Percentiles rank a stretch among this genome's conserved stretches.
Evolutionary conservation across 352 stramenopile genomes (phyloP).

Genomic region (Paralagenidium karlingii): DNA sequence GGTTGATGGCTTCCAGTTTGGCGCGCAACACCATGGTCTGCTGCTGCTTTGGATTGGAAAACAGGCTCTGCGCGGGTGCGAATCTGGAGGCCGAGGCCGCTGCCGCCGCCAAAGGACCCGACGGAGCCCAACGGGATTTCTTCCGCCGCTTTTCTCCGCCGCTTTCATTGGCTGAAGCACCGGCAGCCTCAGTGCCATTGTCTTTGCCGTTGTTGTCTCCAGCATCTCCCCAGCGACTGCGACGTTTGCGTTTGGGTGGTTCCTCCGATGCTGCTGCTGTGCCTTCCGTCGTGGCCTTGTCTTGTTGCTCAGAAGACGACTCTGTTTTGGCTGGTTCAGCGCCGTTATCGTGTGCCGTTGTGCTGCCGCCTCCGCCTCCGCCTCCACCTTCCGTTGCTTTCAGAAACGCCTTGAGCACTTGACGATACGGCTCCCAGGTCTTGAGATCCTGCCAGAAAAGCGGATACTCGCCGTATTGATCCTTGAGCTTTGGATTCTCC

Average conservation of each 20-base stretch:
- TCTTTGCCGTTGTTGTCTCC: constrained; percentile 4
- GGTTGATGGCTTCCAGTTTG: constrained; percentile 59
- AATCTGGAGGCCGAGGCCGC: constrained; percentile 25
- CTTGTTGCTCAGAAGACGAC: neutral
- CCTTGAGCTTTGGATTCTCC: constrained; percentile 35
- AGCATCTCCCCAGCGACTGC: constrained; percentile 79
- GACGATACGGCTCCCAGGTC: constrained; percentile 87
- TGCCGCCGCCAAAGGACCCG: constrained; percentile 18
- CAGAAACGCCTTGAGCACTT: constrained; percentile 86
- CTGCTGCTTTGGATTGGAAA: too few relatives aligned
- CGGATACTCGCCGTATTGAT: constrained; percentile 86
- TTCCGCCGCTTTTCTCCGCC: constrained; percentile 51
- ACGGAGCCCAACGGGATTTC: constrained; percentile 69
- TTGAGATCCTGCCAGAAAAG: constrained; percentile 93
- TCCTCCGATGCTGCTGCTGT: constrained; percentile 13
- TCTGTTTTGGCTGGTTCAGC: neutral
- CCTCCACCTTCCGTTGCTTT: constrained; percentile 40
- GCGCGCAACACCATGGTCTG: constrained; percentile 57
- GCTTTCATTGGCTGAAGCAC: constrained; percentile 3
- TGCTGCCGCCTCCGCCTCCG: neutral
- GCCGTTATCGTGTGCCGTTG: too few relatives aligned
- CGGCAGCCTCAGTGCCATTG: constrained; percentile 17
- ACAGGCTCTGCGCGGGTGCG: constrained; percentile 19
- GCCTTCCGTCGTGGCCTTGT: constrained; percentile 1
- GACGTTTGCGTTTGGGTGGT: constrained; percentile 59